phyloP scores from a whole-genome alignment of 345 rosid species.

The Clarkia xantiana region DNA sequence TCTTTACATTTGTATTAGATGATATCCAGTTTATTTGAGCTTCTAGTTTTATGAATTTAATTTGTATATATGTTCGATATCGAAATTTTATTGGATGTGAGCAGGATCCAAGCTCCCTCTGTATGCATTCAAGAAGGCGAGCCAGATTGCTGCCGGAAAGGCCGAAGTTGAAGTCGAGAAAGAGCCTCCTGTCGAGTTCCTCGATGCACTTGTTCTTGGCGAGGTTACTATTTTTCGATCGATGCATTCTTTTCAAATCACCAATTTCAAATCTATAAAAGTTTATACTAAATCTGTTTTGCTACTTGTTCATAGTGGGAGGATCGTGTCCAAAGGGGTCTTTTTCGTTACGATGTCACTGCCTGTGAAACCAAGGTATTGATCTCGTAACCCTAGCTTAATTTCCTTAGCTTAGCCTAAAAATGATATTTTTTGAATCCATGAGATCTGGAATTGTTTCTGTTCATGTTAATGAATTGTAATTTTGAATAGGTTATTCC shows the following conservation, averaged over 20 bases:
- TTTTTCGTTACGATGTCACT: constrained; percentile 90
- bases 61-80: neutral
- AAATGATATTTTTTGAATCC: neutral
- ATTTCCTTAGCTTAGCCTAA: neutral
- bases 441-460: too few relatives aligned
- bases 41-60: too few relatives aligned
- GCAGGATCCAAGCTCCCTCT: constrained; percentile 65
- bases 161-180: constrained; percentile 10
- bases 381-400: neutral
- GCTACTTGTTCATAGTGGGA: constrained; percentile 58
- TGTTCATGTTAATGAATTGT: too few relatives aligned
- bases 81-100: neutral
- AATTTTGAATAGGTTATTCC: constrained; percentile 50
- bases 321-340: constrained; percentile 75
- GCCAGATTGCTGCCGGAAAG: constrained; percentile 15
- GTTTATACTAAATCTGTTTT: constrained; percentile 5
- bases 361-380: constrained; percentile 88
- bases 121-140: constrained; percentile 47
- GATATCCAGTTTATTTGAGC: too few relatives aligned
- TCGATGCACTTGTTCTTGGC: constrained; percentile 66
- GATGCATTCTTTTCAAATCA: neutral
- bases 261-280: constrained; percentile 2
- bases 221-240: constrained; percentile 34
- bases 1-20: too few relatives aligned
- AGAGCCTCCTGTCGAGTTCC: constrained; percentile 50